Percentiles rank a stretch among this genome's conserved stretches.
These are phyloP conservation scores for Torrubiellomyces zombiae DNA, from an alignment of 2,329 filamentous ascomycete species.

Conservation along the genomic window DNA sequence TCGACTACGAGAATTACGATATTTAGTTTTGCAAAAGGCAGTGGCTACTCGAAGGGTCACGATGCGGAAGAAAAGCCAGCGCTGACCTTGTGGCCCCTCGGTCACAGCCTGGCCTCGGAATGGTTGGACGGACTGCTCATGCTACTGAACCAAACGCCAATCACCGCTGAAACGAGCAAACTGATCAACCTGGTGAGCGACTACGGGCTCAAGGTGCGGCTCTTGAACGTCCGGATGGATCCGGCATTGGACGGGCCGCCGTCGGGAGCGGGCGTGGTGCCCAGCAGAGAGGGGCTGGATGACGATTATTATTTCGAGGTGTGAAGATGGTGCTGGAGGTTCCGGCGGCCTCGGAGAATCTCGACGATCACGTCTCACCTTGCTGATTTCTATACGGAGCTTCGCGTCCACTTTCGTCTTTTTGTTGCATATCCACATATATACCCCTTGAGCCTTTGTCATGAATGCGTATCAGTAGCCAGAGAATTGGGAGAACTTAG, in stretches of 20 bases:
- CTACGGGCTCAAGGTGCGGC: constrained; percentile 80
- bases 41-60: constrained; percentile 17
- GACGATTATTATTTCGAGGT: constrained; percentile 89
- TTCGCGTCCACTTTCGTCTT: no score
- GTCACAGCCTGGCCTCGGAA: constrained; percentile 74
- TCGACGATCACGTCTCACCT: no score
- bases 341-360: no score
- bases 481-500: no score
- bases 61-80: constrained; percentile 51
- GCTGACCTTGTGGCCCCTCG: constrained; percentile 66
- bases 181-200: constrained; percentile 71
- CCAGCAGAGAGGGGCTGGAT: constrained; percentile 69
- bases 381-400: no score
- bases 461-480: no score
- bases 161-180: constrained; percentile 92
- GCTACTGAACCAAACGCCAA: constrained; percentile 86
- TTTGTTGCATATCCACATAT: no score
- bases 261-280: constrained; percentile 58
- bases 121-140: constrained; percentile 94
- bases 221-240: constrained; percentile 83
- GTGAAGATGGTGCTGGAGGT: no score
- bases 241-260: constrained; percentile 50
- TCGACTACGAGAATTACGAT: constrained; percentile 80
- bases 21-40: constrained; percentile 46
- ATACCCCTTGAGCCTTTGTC: no score